A percentile compares a stretch with the other conserved stretches of the same genome.
Evolutionary conservation across 768 basidiomycete genomes (phyloP).

Genomic region (Leccinum truebloodii): DNA sequence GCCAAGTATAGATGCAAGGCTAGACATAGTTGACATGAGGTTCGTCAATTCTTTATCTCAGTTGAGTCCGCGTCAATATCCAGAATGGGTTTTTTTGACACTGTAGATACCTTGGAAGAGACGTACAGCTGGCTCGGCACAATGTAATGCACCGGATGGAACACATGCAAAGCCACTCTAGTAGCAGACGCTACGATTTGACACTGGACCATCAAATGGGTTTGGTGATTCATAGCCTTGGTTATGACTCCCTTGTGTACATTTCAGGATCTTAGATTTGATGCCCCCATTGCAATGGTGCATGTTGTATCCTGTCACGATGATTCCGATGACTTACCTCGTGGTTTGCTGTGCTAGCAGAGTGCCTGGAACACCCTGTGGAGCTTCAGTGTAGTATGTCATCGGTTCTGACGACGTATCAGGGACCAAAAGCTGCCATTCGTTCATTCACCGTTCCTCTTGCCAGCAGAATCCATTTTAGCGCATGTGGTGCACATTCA

Average conservation of each 20-base stretch:
- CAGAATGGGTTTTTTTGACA: neutral
- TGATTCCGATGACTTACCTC: neutral
- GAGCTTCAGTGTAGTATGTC: too few relatives aligned
- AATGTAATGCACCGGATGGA: neutral
- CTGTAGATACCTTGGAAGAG: neutral
- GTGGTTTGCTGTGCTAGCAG: neutral
- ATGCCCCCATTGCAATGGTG: neutral
- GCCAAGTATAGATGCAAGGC: conserved; percentile 10
- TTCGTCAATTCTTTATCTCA: neutral
- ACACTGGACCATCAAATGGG: neutral
- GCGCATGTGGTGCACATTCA: neutral
- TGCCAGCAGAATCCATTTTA: neutral
- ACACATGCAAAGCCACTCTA: too few relatives aligned
- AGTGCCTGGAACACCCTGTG: neutral
- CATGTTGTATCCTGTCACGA: neutral
- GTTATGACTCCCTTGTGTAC: neutral
- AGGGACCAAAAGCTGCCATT: too few relatives aligned
- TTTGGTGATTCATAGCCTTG: too few relatives aligned
- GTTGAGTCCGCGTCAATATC: neutral
- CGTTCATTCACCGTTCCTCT: neutral
- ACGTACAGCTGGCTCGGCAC: neutral
- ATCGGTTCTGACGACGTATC: neutral
- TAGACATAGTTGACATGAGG: neutral
- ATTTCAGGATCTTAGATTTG: neutral
- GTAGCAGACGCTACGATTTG: neutral